phyloP scores from a whole-genome alignment of 2,329 filamentous ascomycete species.

The Fusarium sp. region DNA sequence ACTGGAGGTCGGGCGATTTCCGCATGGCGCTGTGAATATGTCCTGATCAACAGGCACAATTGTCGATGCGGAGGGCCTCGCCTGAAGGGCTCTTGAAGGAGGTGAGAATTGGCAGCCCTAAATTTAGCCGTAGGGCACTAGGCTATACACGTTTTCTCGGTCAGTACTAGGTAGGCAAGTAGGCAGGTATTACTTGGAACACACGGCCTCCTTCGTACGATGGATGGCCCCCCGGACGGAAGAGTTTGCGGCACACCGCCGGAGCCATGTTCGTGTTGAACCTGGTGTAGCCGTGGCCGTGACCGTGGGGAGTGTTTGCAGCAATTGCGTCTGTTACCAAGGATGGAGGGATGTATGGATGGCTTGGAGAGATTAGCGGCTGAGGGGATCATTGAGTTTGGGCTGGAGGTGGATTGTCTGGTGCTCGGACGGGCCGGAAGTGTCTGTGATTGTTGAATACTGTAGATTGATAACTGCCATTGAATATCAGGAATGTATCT shows the following conservation, averaged over 20 bases:
- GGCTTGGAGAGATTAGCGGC: constrained; percentile 26
- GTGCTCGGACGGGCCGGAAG: constrained; percentile 19
- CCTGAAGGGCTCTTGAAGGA: not conserved
- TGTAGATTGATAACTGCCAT: not conserved
- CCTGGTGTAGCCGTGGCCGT: constrained; percentile 30
- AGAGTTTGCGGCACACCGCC: constrained; percentile 42
- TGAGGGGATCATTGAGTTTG: constrained; percentile 15
- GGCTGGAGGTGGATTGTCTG: not conserved
- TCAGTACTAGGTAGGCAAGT: constrained; percentile 11
- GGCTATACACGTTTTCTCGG: constrained; percentile 36
- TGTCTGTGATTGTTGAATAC: not conserved
- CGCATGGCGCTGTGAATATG: constrained; percentile 12
- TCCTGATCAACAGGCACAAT: constrained; percentile 20
- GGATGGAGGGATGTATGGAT: not conserved
- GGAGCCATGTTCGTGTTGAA: constrained; percentile 33
- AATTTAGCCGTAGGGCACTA: constrained; percentile 25
- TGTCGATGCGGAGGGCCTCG: constrained; percentile 26
- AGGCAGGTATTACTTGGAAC: constrained; percentile 30
- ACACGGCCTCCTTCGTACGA: constrained; percentile 39
- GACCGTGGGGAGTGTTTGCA: constrained; percentile 44
- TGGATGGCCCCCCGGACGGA: constrained; percentile 24
- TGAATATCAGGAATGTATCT: not conserved
- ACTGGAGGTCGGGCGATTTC: constrained; percentile 24
- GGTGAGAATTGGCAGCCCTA: constrained; percentile 20
- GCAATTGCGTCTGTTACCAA: constrained; percentile 7